These are phyloP conservation scores for Xylaria palmicola DNA, from an alignment of 495 filamentous ascomycete species.

Conservation along the genomic window DNA sequence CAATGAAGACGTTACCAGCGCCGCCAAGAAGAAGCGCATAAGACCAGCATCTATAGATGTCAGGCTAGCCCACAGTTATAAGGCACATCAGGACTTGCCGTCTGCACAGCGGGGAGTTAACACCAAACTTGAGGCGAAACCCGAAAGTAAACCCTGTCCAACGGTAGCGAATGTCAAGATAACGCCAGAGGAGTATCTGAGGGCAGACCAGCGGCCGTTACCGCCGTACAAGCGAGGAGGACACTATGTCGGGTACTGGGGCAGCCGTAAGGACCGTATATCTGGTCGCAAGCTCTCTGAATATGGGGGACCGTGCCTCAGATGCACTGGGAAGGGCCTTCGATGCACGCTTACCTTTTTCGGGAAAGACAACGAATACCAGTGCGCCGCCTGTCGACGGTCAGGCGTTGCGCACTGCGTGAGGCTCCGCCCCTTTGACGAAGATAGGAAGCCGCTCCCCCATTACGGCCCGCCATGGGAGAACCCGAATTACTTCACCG, in stretches of 20 bases:
- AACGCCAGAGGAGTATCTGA: neutral
- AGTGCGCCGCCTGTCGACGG: conserved; percentile 23
- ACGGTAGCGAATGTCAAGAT: neutral
- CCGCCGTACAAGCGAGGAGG: neutral
- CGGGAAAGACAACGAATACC: conserved; percentile 11
- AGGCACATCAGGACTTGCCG: neutral
- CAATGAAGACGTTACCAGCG: neutral
- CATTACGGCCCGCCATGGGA: conserved; percentile 23
- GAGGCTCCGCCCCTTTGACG: conserved; percentile 1
- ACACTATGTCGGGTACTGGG: neutral
- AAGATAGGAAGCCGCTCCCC: neutral
- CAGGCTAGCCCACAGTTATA: conserved; percentile 1
- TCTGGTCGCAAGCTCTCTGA: conserved; percentile 20
- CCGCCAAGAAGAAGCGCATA: neutral
- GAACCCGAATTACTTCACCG: conserved; percentile 24
- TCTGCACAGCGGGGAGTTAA: neutral
- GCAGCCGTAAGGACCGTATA: conserved; percentile 1
- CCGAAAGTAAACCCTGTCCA: neutral
- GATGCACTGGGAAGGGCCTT: conserved; percentile 26
- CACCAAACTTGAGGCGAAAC: neutral
- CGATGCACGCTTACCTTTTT: conserved; percentile 25
- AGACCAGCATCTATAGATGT: neutral
- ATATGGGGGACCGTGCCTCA: conserved; percentile 16
- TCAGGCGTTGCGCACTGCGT: conserved; percentile 15
- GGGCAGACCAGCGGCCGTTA: neutral